These are phyloP conservation scores for Knufia petricola DNA, from an alignment of 2,329 filamentous ascomycete genomes.

Conservation along the genomic window DNA sequence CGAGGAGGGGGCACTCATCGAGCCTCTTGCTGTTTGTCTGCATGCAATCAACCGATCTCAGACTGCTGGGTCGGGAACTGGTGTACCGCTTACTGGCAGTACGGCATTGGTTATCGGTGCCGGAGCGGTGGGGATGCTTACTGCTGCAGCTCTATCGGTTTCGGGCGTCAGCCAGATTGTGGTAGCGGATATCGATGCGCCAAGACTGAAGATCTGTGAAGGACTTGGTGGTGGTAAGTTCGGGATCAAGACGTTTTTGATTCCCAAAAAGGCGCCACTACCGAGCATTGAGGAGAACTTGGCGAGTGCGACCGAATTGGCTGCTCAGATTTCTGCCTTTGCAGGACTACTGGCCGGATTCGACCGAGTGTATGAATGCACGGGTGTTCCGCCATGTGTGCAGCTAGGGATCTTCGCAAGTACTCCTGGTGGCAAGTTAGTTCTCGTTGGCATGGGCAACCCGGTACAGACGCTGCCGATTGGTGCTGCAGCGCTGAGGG, in stretches of 20 bases:
- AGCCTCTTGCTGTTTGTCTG: constrained; percentile 52
- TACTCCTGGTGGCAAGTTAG: constrained; percentile 41
- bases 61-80: constrained; percentile 30
- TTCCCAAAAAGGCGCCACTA: constrained; percentile 25
- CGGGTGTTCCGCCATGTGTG: constrained; percentile 36
- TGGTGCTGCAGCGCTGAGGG: constrained; percentile 45
- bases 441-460: constrained; percentile 50
- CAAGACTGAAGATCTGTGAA: constrained; percentile 47
- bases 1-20: constrained; percentile 49
- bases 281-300: constrained; percentile 35
- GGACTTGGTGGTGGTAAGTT: constrained; percentile 28
- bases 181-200: constrained; percentile 52
- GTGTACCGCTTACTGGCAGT: constrained; percentile 28
- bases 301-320: constrained; percentile 27
- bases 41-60: constrained; percentile 49
- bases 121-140: constrained; percentile 51
- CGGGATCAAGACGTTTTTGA: constrained; percentile 29
- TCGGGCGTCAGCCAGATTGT: constrained; percentile 46
- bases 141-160: constrained; percentile 48
- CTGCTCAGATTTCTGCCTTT: constrained; percentile 25
- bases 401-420: constrained; percentile 38
- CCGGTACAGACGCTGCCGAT: constrained; percentile 46
- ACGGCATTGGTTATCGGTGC: constrained; percentile 52
- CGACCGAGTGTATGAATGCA: constrained; percentile 38
- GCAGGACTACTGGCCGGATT: constrained; percentile 29